Evolutionary conservation across 176 grass and related monocot species (phyloP).

Genomic region (Themeda triandra): DNA sequence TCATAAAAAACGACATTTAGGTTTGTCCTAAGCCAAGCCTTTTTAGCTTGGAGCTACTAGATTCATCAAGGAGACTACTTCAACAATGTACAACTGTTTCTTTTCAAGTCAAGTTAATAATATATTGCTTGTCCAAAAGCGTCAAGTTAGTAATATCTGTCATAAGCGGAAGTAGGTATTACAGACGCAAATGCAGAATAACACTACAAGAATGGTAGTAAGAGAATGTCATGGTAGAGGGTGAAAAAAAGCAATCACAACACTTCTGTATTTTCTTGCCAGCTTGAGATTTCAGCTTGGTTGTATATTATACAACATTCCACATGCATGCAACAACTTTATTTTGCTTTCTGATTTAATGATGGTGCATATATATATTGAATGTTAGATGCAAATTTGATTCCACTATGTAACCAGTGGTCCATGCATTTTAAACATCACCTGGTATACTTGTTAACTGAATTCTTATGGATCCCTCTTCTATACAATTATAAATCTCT

Average conservation of each 20-base stretch:
- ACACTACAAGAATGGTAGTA: not conserved
- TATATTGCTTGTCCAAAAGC: not conserved
- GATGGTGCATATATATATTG: not conserved
- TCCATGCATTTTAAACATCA: not conserved
- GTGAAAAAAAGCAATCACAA: not conserved
- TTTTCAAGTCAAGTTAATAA: not conserved
- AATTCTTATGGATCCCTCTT: not conserved
- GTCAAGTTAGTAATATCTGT: not conserved
- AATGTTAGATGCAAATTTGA: not conserved
- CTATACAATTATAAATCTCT: not conserved
- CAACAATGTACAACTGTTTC: not conserved
- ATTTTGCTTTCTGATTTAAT: conserved; percentile 2
- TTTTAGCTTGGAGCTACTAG: not conserved
- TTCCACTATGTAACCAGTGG: not conserved
- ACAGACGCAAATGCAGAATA: not conserved
- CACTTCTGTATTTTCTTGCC: not conserved
- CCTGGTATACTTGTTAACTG: not conserved
- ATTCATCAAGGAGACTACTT: not conserved
- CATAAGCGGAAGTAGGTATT: not conserved
- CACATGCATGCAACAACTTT: not conserved
- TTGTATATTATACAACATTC: conserved; percentile 6
- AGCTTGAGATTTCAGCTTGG: not conserved
- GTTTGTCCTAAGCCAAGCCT: not conserved
- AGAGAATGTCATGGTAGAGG: not conserved
- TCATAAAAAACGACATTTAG: not conserved